Conservation (phyloP, 345 rosid genomes). For the Crucihimalaya himalaica region DNA sequence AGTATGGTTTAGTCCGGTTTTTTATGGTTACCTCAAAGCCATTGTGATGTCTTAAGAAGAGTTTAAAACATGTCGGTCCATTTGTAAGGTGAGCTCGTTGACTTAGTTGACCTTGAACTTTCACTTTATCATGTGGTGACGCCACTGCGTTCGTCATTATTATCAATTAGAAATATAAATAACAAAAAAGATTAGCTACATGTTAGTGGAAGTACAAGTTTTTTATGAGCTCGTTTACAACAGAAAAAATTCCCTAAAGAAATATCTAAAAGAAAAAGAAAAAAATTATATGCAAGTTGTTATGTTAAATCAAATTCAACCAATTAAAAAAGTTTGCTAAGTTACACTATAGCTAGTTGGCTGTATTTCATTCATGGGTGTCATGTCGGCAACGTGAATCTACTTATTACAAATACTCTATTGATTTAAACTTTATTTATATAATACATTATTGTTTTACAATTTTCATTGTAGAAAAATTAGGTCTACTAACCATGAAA, state of each 20-base stretch:
- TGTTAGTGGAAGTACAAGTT: neutral
- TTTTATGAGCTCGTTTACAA: constrained; percentile 15
- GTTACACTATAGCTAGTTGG: neutral
- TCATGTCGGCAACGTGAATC: constrained; percentile 26
- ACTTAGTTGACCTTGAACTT: constrained; percentile 29
- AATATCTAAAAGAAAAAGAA: neutral
- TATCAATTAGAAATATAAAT: neutral
- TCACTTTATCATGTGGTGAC: constrained; percentile 23
- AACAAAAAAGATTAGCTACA: neutral
- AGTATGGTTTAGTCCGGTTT: too few species aligned
- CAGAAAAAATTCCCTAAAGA: constrained; percentile 3
- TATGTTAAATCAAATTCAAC: constrained; percentile 2
- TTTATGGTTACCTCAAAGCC: too few species aligned
- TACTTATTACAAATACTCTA: neutral
- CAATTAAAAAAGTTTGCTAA: neutral
- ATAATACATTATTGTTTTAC: neutral
- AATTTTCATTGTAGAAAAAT: neutral
- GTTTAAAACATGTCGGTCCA: constrained; percentile 19
- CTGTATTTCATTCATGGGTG: neutral
- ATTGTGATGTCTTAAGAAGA: neutral
- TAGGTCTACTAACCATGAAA: neutral
- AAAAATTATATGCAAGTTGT: constrained; percentile 16
- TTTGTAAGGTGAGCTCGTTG: constrained; percentile 21
- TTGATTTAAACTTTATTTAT: neutral
- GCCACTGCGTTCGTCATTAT: constrained; percentile 33